These are phyloP conservation scores for Ogataea corticis DNA, from an alignment of 805 yeast genomes.

Conservation along the genomic window DNA sequence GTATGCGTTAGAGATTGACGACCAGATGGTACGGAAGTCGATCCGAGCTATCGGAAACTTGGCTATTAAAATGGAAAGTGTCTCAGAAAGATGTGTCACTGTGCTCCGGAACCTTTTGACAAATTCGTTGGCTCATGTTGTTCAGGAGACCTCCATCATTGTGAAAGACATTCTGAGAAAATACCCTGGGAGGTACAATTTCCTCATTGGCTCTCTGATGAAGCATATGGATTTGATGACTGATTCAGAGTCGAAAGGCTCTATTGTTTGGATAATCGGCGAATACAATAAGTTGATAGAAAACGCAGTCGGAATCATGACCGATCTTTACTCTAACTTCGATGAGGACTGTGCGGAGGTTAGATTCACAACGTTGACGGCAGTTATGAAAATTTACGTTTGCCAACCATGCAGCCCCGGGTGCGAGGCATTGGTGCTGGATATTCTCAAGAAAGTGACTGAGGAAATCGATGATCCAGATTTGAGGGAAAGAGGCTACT, in stretches of 20 bases:
- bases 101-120: conserved; percentile 59
- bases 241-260: conserved; percentile 76
- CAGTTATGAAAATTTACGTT: conserved; percentile 69
- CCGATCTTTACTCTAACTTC: conserved; percentile 46
- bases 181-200: conserved; percentile 61
- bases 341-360: conserved; percentile 70
- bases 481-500: conserved; percentile 77
- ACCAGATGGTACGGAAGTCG: conserved; percentile 83
- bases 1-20: conserved; percentile 85
- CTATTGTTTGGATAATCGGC: conserved; percentile 84
- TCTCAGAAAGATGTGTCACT: conserved; percentile 64
- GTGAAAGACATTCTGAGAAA: conserved; percentile 74
- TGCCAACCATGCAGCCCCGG: conserved; percentile 42
- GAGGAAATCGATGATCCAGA: conserved; percentile 82
- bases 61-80: conserved; percentile 69
- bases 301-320: conserved; percentile 42
- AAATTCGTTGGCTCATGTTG: conserved; percentile 68
- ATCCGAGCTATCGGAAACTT: conserved; percentile 87
- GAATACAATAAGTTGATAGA: conserved; percentile 56
- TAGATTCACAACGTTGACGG: conserved; percentile 71
- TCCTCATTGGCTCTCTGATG: conserved; percentile 44
- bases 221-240: conserved; percentile 51
- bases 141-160: conserved; percentile 79
- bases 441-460: conserved; percentile 64
- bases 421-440: conserved; percentile 58